Conservation (phyloP, 139 green algal genomes). For the Tetradesmus obliquus region DNA sequence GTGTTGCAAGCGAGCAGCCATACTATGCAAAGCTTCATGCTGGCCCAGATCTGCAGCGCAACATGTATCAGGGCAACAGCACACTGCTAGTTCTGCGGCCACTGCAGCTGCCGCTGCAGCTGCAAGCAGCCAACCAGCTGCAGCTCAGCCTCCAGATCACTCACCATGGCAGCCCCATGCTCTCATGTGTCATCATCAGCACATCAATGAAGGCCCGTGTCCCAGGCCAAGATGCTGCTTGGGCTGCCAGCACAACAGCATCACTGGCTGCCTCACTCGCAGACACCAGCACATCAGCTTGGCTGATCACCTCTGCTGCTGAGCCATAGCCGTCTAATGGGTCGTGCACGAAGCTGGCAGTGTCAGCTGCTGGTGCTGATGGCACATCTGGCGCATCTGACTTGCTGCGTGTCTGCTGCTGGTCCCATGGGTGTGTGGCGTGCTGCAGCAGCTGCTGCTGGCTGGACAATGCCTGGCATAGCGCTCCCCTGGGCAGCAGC, state of each 20-base stretch:
- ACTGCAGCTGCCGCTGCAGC: neutral
- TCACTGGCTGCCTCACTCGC: constrained; percentile 44
- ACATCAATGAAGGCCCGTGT: constrained; percentile 69
- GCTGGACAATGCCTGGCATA: neutral
- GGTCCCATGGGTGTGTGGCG: neutral
- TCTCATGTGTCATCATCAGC: constrained; percentile 62
- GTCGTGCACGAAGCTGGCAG: neutral
- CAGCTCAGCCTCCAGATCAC: neutral
- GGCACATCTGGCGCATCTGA: neutral
- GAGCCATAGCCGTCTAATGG: neutral
- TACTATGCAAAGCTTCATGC: no score
- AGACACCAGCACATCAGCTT: constrained; percentile 21
- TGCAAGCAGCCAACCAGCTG: neutral
- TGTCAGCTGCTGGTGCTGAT: neutral
- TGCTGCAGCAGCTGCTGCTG: constrained; percentile 5
- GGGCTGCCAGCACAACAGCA: constrained; percentile 56
- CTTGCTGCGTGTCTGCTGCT: constrained; percentile 20
- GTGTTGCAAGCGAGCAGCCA: no score
- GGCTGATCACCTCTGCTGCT: neutral
- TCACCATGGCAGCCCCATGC: constrained; percentile 73
- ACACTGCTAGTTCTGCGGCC: neutral
- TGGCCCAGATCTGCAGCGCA: neutral
- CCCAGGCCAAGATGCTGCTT: constrained; percentile 62
- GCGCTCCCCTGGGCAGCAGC: neutral
- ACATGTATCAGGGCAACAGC: neutral